Conservation (phyloP, 768 basidiomycete genomes). For the Calvatia gigantea region DNA sequence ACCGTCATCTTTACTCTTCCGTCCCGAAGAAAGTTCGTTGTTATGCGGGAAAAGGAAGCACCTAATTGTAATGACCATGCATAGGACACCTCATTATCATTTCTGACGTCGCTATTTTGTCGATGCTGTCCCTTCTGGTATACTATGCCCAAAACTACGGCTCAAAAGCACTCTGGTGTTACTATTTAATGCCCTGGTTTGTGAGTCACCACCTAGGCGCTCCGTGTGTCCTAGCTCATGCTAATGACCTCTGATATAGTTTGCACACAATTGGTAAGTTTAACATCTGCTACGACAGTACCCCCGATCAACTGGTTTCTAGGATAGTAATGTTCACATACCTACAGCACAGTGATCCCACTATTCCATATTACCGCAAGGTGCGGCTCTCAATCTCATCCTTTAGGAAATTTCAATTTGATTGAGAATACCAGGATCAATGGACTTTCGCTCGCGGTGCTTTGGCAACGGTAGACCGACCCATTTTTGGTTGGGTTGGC, state of each 20-base stretch:
- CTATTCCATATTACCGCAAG: slow-evolving; percentile 56
- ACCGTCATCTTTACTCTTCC: slow-evolving; percentile 42
- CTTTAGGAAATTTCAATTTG: not conserved
- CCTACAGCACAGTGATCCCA: slow-evolving; percentile 59
- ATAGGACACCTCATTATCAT: slow-evolving; percentile 33
- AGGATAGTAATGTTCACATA: slow-evolving; percentile 64
- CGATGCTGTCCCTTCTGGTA: slow-evolving; percentile 33
- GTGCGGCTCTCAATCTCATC: slow-evolving; percentile 15
- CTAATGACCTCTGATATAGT: slow-evolving; percentile 22
- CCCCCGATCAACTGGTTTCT: slow-evolving; percentile 9
- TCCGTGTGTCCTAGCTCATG: not conserved
- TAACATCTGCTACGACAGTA: not conserved
- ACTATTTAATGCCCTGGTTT: slow-evolving; percentile 50
- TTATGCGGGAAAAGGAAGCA: not conserved
- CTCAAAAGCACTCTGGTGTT: slow-evolving; percentile 29
- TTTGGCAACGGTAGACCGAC: slow-evolving; percentile 56
- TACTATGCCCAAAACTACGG: slow-evolving; percentile 27
- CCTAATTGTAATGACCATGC: not conserved
- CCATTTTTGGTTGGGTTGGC: slow-evolving; percentile 57
- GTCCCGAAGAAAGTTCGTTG: slow-evolving; percentile 38
- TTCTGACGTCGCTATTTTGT: slow-evolving; percentile 38
- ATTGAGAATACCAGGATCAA: slow-evolving; percentile 27
- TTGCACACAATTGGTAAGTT: slow-evolving; percentile 41
- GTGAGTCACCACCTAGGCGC: slow-evolving; percentile 24
- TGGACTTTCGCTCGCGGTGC: slow-evolving; percentile 65